Evolutionary conservation across 345 rosid genomes (phyloP).

Genomic region (Arabidopsis arenosa): DNA sequence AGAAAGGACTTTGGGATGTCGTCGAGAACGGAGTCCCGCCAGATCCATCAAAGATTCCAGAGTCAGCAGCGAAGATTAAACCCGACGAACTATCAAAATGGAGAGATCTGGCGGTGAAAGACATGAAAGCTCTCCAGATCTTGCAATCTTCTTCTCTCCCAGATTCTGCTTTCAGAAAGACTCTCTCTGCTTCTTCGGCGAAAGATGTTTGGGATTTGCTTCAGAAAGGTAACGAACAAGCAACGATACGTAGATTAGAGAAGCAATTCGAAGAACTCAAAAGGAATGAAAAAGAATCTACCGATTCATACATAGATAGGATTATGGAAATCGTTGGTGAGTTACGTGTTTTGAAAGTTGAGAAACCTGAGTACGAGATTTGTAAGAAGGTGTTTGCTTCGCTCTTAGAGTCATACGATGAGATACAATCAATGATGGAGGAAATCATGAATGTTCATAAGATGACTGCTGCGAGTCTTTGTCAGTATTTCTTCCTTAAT

Average conservation of each 20-base stretch:
- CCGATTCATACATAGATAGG: background rate
- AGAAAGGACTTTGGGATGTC: slow-evolving; percentile 29
- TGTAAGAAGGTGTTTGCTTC: background rate
- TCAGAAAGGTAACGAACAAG: slow-evolving; percentile 10
- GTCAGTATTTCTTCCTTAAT: background rate
- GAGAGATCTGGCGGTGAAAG: slow-evolving; percentile 20
- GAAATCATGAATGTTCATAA: background rate
- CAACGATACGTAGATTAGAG: slow-evolving; percentile 10
- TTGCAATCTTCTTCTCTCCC: slow-evolving; percentile 20
- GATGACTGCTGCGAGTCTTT: background rate
- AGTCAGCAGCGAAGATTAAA: background rate
- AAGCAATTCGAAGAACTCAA: background rate
- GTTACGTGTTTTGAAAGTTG: background rate
- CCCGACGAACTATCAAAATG: background rate
- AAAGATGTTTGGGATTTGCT: slow-evolving; percentile 34
- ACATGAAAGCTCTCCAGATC: slow-evolving; percentile 15
- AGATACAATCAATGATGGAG: background rate
- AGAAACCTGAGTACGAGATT: background rate
- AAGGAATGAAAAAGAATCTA: background rate
- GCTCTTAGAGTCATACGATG: background rate
- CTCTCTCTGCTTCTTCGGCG: slow-evolving; percentile 15
- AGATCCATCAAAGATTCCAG: slow-evolving; percentile 14
- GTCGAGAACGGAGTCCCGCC: slow-evolving; percentile 25
- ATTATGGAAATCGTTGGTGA: background rate
- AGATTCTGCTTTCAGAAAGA: slow-evolving; percentile 3